Evolutionary conservation across 2,329 filamentous ascomycete species (phyloP), one percentile per base, ranked within the genome.

Genomic region (Diplocarpon rosae): DNA sequence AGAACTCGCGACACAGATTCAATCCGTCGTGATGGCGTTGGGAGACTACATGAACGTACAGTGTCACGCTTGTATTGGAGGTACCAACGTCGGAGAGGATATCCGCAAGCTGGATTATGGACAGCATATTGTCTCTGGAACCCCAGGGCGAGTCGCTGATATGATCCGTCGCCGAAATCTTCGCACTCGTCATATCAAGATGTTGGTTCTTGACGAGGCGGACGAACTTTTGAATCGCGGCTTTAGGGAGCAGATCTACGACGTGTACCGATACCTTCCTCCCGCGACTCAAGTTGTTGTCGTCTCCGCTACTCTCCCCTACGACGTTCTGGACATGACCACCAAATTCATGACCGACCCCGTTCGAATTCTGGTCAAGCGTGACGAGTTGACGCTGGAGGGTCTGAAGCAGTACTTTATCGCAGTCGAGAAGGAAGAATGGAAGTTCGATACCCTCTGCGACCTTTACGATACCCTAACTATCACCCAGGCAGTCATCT

Each of bases 1-100:
- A 63, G 92, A 98, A 75, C 73, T 98, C 53, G 92, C 92, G 37
- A 95, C 90, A 24, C 92, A 98, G 69, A 98, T 98, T 54, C 92
- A 98, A 69, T 95, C 87, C 30, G 92, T 98, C 48, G 85, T 98
- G 57, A 94, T 96, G 80, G 92, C 92, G n/a, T 78, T 98, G n/a
- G 92, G 92, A 54, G 92, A 98, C 67, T 98, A 95, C 73, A 96
- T 98, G 92, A 95, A 95, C 63, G 87, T 98, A 3, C 89, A 98
- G 68, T 98, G 92, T 69, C 92, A 98, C 61, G 90, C 92, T 48
- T 98, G 92, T 67, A 96, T 98, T 60, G 92, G 92, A 56, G 92
- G 92, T 49, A 98, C 92, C 55, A 96, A 95, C 62, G 89, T 98
- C 31, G 88, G 92, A 57, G 92, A 96, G 64, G 92, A 98, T 63